Conservation (phyloP, 108 stramenopile species). For the Pseudonitzschia delicatissima region DNA sequence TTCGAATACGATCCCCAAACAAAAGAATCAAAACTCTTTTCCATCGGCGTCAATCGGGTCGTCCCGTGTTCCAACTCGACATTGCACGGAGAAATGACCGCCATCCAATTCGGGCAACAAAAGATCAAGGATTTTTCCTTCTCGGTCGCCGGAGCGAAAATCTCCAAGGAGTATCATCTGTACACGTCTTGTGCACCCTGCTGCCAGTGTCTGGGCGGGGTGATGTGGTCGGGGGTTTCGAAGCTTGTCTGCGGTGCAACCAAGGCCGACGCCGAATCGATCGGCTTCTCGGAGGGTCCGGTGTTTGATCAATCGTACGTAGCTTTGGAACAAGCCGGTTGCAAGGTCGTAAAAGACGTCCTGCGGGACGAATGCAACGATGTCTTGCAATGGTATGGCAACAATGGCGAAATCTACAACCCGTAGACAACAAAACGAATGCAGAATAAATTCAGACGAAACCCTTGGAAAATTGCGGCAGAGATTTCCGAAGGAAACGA, state of each 20-base stretch:
- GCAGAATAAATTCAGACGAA: too few species aligned
- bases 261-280: slow-evolving; percentile 79
- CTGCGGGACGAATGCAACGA: slow-evolving; percentile 64
- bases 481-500: too few species aligned
- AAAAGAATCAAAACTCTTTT: slow-evolving; percentile 40
- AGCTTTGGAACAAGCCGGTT: slow-evolving; percentile 60
- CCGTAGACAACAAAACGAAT: neutral
- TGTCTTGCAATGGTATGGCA: slow-evolving; percentile 64
- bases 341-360: slow-evolving; percentile 56
- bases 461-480: too few species aligned
- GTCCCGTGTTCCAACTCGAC: slow-evolving; percentile 75
- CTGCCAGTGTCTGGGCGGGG: slow-evolving; percentile 70
- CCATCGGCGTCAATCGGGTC: slow-evolving; percentile 77
- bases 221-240: slow-evolving; percentile 82
- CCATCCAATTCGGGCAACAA: slow-evolving; percentile 80
- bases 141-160: neutral
- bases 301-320: slow-evolving; percentile 69
- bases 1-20: slow-evolving; percentile 59
- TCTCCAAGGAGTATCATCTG: slow-evolving; percentile 53
- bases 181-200: slow-evolving; percentile 87
- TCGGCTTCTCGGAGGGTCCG: slow-evolving; percentile 88
- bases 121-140: slow-evolving; percentile 56
- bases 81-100: slow-evolving; percentile 83
- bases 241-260: slow-evolving; percentile 75
- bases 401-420: slow-evolving; percentile 61